Evolutionary conservation across 164 flowering plant genomes (phyloP), one percentile per base, ranked within the genome.

Genomic region (Berberis thunbergii): DNA sequence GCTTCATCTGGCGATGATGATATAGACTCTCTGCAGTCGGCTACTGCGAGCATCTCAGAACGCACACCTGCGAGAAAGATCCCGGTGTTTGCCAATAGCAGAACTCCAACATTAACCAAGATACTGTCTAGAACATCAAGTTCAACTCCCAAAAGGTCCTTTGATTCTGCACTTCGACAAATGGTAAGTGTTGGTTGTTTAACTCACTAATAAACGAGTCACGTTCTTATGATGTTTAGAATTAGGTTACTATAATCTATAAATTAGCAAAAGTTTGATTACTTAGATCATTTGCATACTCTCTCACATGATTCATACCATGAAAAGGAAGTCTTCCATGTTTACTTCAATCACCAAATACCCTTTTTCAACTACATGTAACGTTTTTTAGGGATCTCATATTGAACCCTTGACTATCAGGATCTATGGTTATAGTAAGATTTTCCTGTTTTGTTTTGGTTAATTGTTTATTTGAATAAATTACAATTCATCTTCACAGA

Each of bases 1-100:
- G 92, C 81, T 57, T 91, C 99, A 43, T 88, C 95, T 66, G 92
- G 88, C 62, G 97, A 94, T 76, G 97, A 86, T 80, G 99, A 94
- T 57, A 55, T 76, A 42, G 97, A 91, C 54, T 84, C 99, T 70
- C 63, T 84, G 45, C 89, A 81, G 39, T 94, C 96, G 9, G 45
- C 74, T 69, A 70, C 78, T 39, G 52, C 83, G 49, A 74, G 87
- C 64, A 62, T 71, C 65, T 74, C 83, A 59, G 81, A 77, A 62
- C 64, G 60, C 41, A 65, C 83, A 59, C 39, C 69, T 43, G 67
- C 80, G 52, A 81, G 72, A 64, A 85, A 79, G 61, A 72, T 65
- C 59, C 79, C 84, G 57, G n/a, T 78, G 41, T 78, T 59, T 68
- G 72, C 84, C 59, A 88, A 67, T 72, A 83, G 65, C 72, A 87